Conservation (phyloP, 108 stramenopile genomes). For the Fistulifera pelliculosa region DNA sequence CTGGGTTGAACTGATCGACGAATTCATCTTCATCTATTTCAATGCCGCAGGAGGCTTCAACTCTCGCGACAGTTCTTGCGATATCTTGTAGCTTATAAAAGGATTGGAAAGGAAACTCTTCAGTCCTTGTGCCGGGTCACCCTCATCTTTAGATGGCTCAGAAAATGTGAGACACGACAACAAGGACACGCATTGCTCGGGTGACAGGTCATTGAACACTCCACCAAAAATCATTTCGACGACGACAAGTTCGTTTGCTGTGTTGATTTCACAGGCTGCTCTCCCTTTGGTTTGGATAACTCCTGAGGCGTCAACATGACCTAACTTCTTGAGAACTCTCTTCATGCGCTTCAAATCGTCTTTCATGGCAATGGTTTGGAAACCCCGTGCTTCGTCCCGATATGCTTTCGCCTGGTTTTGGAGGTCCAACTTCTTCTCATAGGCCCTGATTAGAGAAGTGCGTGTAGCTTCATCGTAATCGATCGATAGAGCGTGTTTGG, state of each 20-base stretch:
- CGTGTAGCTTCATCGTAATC: conserved; percentile 25
- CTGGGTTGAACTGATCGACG: conserved; percentile 83
- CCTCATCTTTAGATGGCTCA: conserved; percentile 73
- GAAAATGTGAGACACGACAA: conserved; percentile 88
- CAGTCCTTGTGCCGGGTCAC: conserved; percentile 63
- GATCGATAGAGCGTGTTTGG: conserved; percentile 31
- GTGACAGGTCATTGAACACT: conserved; percentile 89
- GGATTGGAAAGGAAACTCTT: conserved; percentile 64
- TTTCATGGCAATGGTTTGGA: conserved; percentile 55
- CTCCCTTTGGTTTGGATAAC: conserved; percentile 97
- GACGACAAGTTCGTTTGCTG: conserved; percentile 94
- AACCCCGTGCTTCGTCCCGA: conserved; percentile 43
- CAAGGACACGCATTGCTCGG: conserved; percentile 88
- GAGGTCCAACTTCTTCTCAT: conserved; percentile 52
- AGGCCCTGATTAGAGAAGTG: conserved; percentile 43
- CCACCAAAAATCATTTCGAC: conserved; percentile 95
- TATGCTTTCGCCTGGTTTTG: conserved; percentile 52
- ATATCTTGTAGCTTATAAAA: conserved; percentile 71
- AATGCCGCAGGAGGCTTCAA: conserved; percentile 79
- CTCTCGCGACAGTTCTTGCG: conserved; percentile 82
- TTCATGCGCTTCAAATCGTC: conserved; percentile 91
- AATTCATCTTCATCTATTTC: conserved; percentile 87
- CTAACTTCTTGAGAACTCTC: conserved; percentile 86
- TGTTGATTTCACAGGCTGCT: conserved; percentile 98
- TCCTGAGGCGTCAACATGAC: conserved; percentile 87